Evolutionary conservation across 306 rosid genomes (phyloP), one percentile per base, ranked within the genome.

Genomic region (Elaeagnus macrophylla): DNA sequence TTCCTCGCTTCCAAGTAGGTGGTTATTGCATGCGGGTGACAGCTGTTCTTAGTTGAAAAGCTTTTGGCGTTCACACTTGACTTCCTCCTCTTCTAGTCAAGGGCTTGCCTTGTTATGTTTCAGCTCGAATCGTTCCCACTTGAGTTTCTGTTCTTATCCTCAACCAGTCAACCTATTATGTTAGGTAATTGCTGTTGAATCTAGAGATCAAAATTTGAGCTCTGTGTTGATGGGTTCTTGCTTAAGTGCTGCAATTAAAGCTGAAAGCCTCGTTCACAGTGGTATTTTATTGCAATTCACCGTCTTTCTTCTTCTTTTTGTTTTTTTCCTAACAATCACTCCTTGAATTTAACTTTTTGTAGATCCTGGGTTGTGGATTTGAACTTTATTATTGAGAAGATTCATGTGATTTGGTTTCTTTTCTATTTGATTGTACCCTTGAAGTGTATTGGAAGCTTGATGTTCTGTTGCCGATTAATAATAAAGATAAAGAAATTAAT

Each of bases 251-350:
- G 78, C 77, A 59, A 77, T 93, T 74, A 93, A 93, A 72, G 99
- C 96, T 62, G 95, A 87, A 53, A 93, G 95, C 81, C 88, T 95
- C 72, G 79, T 75, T 52, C 84, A 68, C 1, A 63, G 82, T 72
- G 99, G 94, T 87, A 77, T 54, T n/a, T 20, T 12, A 9, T 9
- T 42, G 13, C 10, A 42, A 13, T 9, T 9, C 13, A 42, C 13
- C 3, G 46, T 5, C 10, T 42, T 42, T 42, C 1, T 3, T 9
- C 11, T 42, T 7, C 11, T 9, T 13, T 0, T 0, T 25, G 2
- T 25, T 25, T 25, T 25, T 25, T 2, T 25, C 32, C 4, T 25
- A 25, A 25, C 32, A 25, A 25, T 3, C 4, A 25, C 32, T 25
- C 4, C 32, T 25, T 25, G 32, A 25, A 25, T 25, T 25, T 25